phyloP scores from a whole-genome alignment of 192 early-diverging fungal species.

The Linnemannia hyalina region DNA sequence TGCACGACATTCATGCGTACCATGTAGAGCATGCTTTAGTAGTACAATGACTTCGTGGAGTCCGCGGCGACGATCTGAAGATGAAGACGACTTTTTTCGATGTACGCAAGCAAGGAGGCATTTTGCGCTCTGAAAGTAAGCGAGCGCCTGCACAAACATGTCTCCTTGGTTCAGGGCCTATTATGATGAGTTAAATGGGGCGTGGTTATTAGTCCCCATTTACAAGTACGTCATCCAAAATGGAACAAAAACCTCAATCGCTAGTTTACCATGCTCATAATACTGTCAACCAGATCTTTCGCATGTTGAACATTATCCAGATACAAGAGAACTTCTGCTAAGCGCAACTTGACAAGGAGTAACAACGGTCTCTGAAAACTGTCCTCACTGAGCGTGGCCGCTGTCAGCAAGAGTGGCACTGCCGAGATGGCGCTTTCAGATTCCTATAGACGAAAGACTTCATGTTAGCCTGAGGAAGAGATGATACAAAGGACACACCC shows the following conservation, averaged over 20 bases:
- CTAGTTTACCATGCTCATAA: constrained; percentile 24
- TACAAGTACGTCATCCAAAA: not conserved
- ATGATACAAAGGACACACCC: no score
- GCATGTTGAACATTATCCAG: constrained; percentile 27
- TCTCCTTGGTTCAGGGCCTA: constrained; percentile 40
- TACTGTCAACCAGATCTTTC: constrained; percentile 24
- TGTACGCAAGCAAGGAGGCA: constrained; percentile 17
- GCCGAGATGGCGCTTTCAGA: constrained; percentile 31
- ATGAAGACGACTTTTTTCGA: not conserved
- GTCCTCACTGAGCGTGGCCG: constrained; percentile 29
- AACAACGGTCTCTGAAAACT: constrained; percentile 26
- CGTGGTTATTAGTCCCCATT: not conserved
- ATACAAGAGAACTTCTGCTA: constrained; percentile 27
- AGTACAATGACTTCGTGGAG: not conserved
- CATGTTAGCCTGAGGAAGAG: not conserved
- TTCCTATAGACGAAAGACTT: constrained; percentile 3
- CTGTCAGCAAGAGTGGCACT: constrained; percentile 27
- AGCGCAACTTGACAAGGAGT: constrained; percentile 29
- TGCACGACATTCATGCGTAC: no score
- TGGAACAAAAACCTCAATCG: no score
- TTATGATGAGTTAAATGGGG: no score
- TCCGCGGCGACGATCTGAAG: not conserved
- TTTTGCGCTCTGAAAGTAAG: constrained; percentile 41
- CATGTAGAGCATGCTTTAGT: not conserved
- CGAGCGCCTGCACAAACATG: constrained; percentile 29